These are phyloP conservation scores for Camelina sativa DNA, from an alignment of 345 rosid species.

Conservation along the genomic window DNA sequence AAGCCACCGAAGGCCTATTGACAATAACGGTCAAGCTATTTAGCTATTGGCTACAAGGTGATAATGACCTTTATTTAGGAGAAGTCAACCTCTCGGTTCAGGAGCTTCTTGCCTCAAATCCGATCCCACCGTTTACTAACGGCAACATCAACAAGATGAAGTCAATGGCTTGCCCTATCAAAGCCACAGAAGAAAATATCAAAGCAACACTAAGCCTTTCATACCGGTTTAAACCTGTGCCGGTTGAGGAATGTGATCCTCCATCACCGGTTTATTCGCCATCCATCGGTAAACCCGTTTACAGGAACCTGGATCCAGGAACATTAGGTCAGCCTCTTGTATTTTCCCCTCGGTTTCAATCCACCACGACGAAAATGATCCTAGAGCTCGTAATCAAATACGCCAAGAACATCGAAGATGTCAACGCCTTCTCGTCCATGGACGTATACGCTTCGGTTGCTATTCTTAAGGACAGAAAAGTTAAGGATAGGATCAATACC, in stretches of 20 bases:
- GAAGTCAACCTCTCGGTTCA: constrained; percentile 70
- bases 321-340: constrained; percentile 4
- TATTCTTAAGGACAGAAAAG: constrained; percentile 51
- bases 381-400: constrained; percentile 45
- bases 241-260: constrained; percentile 3
- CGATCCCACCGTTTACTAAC: constrained; percentile 28
- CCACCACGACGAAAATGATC: not conserved
- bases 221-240: constrained; percentile 52
- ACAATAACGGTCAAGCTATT: constrained; percentile 57
- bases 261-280: constrained; percentile 26
- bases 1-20: constrained; percentile 52
- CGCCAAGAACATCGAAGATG: constrained; percentile 65
- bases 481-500: constrained; percentile 51
- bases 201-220: constrained; percentile 61
- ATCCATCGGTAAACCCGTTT: constrained; percentile 22
- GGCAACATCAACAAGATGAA: constrained; percentile 44
- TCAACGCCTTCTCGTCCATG: constrained; percentile 68
- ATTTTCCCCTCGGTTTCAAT: constrained; percentile 10
- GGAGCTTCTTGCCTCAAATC: constrained; percentile 57
- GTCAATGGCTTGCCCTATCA: constrained; percentile 55
- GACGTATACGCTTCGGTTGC: constrained; percentile 69
- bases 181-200: constrained; percentile 43
- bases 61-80: constrained; percentile 62
- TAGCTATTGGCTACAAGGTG: constrained; percentile 62
- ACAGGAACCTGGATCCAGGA: constrained; percentile 22